These are phyloP conservation scores for Parietichytrium sp. DNA, from an alignment of 108 stramenopile genomes.

Conservation along the genomic window DNA sequence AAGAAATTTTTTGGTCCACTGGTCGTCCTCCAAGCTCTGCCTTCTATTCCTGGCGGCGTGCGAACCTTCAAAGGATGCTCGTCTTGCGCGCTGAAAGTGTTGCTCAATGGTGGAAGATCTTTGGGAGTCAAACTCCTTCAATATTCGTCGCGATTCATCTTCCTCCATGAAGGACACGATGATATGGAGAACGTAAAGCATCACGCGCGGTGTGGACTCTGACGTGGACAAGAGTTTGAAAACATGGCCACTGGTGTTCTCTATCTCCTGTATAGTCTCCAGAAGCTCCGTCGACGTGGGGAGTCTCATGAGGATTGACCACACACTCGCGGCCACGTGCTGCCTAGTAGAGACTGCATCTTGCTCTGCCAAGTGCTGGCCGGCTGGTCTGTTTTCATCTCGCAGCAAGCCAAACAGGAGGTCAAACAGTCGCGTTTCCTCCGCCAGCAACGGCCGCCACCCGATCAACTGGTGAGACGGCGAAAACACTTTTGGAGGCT, in stretches of 20 bases:
- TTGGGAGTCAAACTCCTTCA: neutral
- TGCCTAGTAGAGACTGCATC: neutral
- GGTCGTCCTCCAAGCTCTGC: too few relatives aligned
- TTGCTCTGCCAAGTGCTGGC: too few relatives aligned
- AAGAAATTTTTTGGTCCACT: neutral
- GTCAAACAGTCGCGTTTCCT: neutral
- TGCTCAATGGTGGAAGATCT: neutral
- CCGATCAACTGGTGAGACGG: neutral
- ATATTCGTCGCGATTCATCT: neutral
- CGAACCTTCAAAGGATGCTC: conserved; percentile 35
- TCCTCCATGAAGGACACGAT: conserved; percentile 29
- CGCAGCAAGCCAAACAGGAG: neutral
- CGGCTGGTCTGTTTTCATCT: too few relatives aligned
- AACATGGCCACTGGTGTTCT: neutral
- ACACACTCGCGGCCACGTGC: neutral
- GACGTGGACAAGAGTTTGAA: neutral
- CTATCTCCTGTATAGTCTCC: neutral
- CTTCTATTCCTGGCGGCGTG: too few relatives aligned
- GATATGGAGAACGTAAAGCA: conserved; percentile 4
- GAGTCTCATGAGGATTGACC: neutral
- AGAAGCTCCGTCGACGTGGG: neutral
- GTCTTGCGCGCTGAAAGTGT: conserved; percentile 2
- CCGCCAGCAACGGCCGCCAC: conserved; percentile 3
- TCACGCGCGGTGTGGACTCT: neutral
- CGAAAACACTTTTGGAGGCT: too few relatives aligned